phyloP scores from a whole-genome alignment of 306 rosid genomes.

The Crotalaria pallida region DNA sequence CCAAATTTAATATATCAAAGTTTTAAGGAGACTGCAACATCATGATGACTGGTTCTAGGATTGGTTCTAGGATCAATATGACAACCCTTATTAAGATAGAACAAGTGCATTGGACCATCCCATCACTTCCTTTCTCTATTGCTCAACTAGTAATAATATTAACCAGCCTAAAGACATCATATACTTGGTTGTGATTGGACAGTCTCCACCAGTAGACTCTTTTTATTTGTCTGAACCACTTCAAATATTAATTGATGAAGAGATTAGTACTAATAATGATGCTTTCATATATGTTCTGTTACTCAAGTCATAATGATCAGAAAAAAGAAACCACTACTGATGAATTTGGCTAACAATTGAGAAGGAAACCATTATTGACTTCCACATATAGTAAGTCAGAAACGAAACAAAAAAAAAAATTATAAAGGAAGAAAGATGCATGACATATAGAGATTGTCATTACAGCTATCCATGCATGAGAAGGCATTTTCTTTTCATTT shows the following conservation, averaged over 20 bases:
- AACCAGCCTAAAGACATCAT: too few relatives aligned
- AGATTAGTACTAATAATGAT: not conserved
- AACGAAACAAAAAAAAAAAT: not conserved
- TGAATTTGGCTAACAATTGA: not conserved
- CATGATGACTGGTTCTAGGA: too few relatives aligned
- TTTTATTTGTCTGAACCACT: not conserved
- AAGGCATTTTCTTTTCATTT: not conserved
- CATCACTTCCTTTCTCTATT: not conserved
- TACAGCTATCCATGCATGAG: not conserved
- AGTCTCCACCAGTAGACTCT: not conserved
- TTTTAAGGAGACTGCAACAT: too few relatives aligned
- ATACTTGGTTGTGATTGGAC: too few relatives aligned
- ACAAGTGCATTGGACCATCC: not conserved
- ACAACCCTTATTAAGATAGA: too few relatives aligned
- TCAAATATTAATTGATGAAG: not conserved
- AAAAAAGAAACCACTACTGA: not conserved
- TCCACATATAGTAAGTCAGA: not conserved
- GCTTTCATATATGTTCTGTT: not conserved
- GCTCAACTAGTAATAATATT: too few relatives aligned
- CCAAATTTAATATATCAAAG: too few relatives aligned
- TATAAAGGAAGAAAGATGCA: not conserved
- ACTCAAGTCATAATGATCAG: not conserved
- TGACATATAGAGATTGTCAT: not conserved
- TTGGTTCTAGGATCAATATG: too few relatives aligned
- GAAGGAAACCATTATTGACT: not conserved